Evolutionary conservation across 352 stramenopile genomes (phyloP).

Genomic region (Globisporangium paroecandrum): DNA sequence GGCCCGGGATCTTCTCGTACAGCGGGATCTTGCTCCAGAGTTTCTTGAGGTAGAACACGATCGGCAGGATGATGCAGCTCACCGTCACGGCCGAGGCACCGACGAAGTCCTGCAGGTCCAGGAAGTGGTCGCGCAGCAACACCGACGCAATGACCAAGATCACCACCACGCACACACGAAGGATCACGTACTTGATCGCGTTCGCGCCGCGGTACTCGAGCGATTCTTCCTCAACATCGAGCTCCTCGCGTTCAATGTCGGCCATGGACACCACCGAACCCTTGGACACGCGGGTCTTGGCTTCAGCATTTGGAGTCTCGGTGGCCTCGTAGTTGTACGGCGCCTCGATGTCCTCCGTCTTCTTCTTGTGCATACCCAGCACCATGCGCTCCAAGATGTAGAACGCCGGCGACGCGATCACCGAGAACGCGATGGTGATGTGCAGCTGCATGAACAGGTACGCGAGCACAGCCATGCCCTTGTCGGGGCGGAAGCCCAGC

Average conservation of each 20-base stretch:
- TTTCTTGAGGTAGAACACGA: conserved; percentile 22
- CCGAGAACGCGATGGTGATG: conserved; percentile 33
- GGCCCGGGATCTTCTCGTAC: conserved; percentile 19
- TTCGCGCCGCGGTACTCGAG: conserved; percentile 16
- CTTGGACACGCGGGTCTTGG: not conserved
- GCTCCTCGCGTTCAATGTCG: conserved; percentile 6
- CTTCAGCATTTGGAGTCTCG: too few relatives aligned
- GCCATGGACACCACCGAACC: conserved; percentile 18
- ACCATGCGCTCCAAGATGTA: conserved; percentile 26
- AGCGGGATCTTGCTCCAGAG: conserved; percentile 21
- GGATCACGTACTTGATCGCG: conserved; percentile 16
- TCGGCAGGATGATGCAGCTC: not conserved
- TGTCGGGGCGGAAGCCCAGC: conserved; percentile 28
- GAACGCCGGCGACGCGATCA: conserved; percentile 20
- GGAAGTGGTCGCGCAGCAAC: conserved; percentile 17
- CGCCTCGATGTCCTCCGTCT: not conserved
- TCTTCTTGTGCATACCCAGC: conserved; percentile 25
- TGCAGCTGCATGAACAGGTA: conserved; percentile 19
- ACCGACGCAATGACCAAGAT: conserved; percentile 20
- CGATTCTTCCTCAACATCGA: not conserved
- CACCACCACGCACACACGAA: conserved; percentile 18
- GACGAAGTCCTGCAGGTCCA: conserved; percentile 24
- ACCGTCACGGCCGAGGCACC: conserved; percentile 23
- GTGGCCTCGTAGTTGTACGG: too few relatives aligned
- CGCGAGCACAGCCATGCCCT: conserved; percentile 23